phyloP scores from a whole-genome alignment of 176 grass and related monocot genomes.

The Triticum urartu region DNA sequence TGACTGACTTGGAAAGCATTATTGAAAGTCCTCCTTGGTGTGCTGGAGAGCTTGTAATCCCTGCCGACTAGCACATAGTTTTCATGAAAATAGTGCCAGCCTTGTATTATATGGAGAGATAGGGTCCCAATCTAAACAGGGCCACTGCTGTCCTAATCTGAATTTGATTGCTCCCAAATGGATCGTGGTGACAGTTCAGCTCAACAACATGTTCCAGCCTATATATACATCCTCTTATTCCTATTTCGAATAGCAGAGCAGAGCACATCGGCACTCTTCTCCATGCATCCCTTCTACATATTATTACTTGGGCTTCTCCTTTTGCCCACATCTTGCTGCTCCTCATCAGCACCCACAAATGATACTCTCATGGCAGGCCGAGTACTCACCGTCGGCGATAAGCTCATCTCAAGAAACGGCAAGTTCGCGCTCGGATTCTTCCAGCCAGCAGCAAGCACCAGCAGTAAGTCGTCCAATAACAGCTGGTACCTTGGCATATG shows the following conservation, averaged over 20 bases:
- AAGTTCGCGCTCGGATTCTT: slow-evolving; percentile 54
- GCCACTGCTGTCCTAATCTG: neutral
- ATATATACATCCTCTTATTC: neutral
- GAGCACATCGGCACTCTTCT: neutral
- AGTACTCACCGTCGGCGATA: neutral
- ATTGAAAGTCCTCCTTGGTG: neutral
- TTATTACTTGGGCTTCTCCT: neutral
- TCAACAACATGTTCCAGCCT: neutral
- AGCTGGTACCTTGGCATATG: slow-evolving; percentile 13
- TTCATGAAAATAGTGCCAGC: neutral
- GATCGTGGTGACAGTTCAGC: neutral
- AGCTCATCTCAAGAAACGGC: slow-evolving; percentile 30
- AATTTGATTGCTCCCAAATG: neutral
- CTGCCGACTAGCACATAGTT: neutral
- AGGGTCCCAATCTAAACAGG: neutral
- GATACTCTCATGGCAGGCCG: neutral
- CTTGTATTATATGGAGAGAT: too few species aligned
- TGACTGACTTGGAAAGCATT: neutral
- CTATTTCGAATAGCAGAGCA: neutral
- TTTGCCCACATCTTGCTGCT: neutral
- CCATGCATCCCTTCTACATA: neutral
- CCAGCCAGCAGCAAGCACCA: neutral
- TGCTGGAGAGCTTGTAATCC: neutral
- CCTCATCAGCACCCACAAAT: neutral
- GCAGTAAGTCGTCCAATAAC: slow-evolving; percentile 5